Evolutionary conservation across 768 basidiomycete species (phyloP), one percentile per base, ranked within the genome.

Genomic region (Lentinula edodes): DNA sequence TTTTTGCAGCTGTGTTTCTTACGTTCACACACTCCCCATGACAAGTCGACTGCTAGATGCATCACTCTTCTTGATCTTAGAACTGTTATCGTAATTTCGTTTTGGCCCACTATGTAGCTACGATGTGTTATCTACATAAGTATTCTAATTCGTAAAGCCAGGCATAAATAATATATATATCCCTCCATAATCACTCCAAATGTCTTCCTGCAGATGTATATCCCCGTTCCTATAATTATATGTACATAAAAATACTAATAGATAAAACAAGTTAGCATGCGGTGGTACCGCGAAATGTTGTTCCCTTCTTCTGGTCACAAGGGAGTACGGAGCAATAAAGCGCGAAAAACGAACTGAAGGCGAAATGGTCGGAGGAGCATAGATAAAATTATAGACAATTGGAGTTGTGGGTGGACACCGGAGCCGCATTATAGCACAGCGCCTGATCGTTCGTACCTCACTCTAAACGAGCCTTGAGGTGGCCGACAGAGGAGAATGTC

Each of bases 401-500:
- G 38, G 38, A 13, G 13, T 39, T 39, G 13, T 41, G n/a, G 15
- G 35, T 52, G 51, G 32, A 15, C 46, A 23, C 16, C 10, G 9
- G 3, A 23, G 18, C 6, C 3, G 41, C 41, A 28, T 56, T 43
- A 56, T n/a, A 56, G 41, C 41, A 15, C 9, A 39, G 72, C 55
- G 23, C 71, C 63, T 20, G 74, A 74, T 61, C 77, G 71, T 68
- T 76, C 72, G 65, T 85, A 87, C 51, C 77, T 76, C 61, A 90
- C 68, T 66, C 76, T 81, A 69, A 83, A 87, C 34, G 80, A 75
- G 42, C 80, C 82, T 57, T 76, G 70, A 57, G 80, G 76, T 5
- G 89, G 89, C 48, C 85, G 81, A 71, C 89, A 89, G 61, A 84
- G 74, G 46, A 89, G 77, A 62, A 82, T 82, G 69, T 91, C 89